phyloP scores from a whole-genome alignment of 1,284 basidiomycete species.

The Trichosporon coremiiforme region DNA sequence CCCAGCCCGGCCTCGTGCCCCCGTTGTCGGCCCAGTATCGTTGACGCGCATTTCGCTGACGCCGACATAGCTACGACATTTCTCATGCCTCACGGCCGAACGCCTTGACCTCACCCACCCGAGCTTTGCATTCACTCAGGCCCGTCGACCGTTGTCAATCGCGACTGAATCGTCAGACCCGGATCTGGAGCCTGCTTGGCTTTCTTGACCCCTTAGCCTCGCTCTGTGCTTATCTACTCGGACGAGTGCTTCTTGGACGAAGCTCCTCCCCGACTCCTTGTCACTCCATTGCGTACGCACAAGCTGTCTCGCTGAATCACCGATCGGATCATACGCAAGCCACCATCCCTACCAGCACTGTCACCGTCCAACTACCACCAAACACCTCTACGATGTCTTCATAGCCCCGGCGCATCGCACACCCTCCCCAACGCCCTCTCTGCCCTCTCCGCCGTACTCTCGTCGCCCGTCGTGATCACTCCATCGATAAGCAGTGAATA shows the following conservation, averaged over 20 bases:
- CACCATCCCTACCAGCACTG: neutral
- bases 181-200: neutral
- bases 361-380: neutral
- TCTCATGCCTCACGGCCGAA: neutral
- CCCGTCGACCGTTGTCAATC: constrained; percentile 2
- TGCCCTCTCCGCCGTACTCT: constrained; percentile 8
- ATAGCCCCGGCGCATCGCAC: neutral
- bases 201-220: neutral
- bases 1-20: neutral
- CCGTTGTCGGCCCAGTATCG: neutral
- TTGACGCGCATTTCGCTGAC: neutral
- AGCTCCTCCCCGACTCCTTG: neutral
- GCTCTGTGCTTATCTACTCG: constrained; percentile 1
- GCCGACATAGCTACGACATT: neutral
- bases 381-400: constrained; percentile 2
- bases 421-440: neutral
- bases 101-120: neutral
- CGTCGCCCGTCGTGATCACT: neutral
- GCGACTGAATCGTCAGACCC: neutral
- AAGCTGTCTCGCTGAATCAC: constrained; percentile 6
- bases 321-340: constrained; percentile 11
- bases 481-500: neutral
- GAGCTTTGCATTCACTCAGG: constrained; percentile 7
- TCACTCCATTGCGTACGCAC: neutral
- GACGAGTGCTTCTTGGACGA: neutral